Evolutionary conservation across 768 basidiomycete genomes (phyloP).

Genomic region (Daedaleopsis sinensis): DNA sequence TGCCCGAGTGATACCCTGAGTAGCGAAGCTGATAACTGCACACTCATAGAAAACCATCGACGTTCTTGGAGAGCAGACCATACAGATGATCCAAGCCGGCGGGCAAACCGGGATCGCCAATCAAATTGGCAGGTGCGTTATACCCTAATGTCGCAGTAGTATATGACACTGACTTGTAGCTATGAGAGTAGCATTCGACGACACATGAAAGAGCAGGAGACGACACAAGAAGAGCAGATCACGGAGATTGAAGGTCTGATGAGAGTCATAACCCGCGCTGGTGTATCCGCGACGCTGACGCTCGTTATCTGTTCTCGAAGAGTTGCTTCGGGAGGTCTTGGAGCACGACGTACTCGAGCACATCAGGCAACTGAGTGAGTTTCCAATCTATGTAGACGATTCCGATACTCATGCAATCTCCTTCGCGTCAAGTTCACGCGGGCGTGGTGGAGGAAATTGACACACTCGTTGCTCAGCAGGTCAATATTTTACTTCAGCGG

Average conservation of each 20-base stretch:
- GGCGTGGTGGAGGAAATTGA: constrained; percentile 53
- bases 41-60: constrained; percentile 47
- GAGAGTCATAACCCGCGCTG: background rate
- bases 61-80: constrained; percentile 46
- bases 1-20: background rate
- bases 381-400: background rate
- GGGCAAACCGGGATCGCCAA: constrained; percentile 38
- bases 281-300: background rate
- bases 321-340: constrained; percentile 49
- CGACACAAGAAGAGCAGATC: constrained; percentile 39
- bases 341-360: constrained; percentile 46
- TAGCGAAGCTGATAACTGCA: too few relatives aligned
- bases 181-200: background rate
- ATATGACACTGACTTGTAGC: background rate
- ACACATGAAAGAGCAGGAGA: constrained; percentile 43
- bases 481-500: constrained; percentile 47
- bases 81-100: constrained; percentile 44
- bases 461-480: constrained; percentile 51
- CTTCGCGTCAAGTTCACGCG: constrained; percentile 43
- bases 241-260: background rate
- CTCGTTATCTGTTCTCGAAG: constrained; percentile 30
- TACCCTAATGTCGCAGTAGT: background rate
- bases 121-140: background rate
- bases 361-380: constrained; percentile 48
- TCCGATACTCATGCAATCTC: constrained; percentile 4